A percentile compares a stretch with the other conserved stretches of the same genome.
Evolutionary conservation across 176 grass and related monocot species (phyloP).

Genomic region (Carex cristatella): DNA sequence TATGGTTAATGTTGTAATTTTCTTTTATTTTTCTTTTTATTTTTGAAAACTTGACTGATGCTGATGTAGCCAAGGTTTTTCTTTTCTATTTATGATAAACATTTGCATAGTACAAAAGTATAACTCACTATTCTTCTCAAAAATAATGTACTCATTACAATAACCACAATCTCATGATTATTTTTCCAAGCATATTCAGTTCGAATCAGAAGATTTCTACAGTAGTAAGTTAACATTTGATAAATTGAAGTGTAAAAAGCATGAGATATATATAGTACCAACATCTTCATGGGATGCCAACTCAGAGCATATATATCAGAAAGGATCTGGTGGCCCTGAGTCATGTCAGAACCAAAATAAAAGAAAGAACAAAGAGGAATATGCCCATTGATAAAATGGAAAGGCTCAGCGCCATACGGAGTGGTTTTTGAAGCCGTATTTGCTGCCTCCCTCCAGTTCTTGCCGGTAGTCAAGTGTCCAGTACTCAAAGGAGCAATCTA

Average conservation of each 20-base stretch:
- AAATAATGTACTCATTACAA: background rate
- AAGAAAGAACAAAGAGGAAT: background rate
- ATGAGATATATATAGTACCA: background rate
- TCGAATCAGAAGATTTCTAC: background rate
- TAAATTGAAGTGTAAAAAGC: background rate
- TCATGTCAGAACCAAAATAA: background rate
- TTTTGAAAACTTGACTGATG: no score
- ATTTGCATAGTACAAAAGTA: no score
- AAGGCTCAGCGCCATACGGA: conserved; percentile 57
- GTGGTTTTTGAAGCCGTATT: conserved; percentile 84
- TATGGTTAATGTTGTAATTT: no score
- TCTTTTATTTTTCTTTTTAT: no score
- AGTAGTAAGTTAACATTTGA: background rate
- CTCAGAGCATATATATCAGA: conserved; percentile 11
- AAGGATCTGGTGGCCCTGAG: background rate
- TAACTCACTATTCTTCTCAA: background rate
- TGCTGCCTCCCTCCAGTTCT: conserved; percentile 79
- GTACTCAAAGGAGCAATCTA: conserved; percentile 86
- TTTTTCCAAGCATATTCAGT: background rate
- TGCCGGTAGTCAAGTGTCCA: conserved; percentile 78
- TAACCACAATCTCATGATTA: background rate
- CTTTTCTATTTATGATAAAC: no score
- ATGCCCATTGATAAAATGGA: background rate
- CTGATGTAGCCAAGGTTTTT: no score
- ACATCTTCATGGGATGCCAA: background rate